Evolutionary conservation across 2,329 filamentous ascomycete species (phyloP).

Genomic region (Paecilomyces dactylethromorphus): DNA sequence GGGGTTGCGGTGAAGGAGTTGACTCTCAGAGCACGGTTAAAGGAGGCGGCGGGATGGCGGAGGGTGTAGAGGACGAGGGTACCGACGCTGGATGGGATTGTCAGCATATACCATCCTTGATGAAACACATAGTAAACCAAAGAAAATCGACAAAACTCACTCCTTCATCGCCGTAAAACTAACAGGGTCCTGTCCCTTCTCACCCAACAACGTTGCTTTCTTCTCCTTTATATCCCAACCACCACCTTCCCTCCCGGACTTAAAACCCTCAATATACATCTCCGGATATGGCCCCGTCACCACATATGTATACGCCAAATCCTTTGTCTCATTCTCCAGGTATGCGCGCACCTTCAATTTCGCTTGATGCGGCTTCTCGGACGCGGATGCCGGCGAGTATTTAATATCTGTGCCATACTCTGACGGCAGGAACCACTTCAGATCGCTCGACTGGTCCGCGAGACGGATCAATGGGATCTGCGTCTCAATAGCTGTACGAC

Average conservation of each 20-base stretch:
- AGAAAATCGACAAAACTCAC: conserved; percentile 46
- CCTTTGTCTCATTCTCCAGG: conserved; percentile 45
- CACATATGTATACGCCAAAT: conserved; percentile 58
- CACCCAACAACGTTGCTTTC: conserved; percentile 56
- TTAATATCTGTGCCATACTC: conserved; percentile 64
- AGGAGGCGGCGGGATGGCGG: conserved; percentile 47
- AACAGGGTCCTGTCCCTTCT: conserved; percentile 52
- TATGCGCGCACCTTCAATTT: conserved; percentile 63
- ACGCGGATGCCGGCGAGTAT: conserved; percentile 50
- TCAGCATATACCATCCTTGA: neutral
- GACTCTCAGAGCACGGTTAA: conserved; percentile 56
- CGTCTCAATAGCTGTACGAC: conserved; percentile 53
- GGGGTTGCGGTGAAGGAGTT: conserved; percentile 66
- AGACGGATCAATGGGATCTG: conserved; percentile 58
- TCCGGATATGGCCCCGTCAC: conserved; percentile 66
- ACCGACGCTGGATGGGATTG: conserved; percentile 49
- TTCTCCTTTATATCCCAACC: conserved; percentile 53
- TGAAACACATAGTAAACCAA: neutral
- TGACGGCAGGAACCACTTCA: conserved; percentile 61
- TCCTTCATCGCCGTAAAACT: conserved; percentile 67
- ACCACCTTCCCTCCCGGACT: conserved; percentile 40
- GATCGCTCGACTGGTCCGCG: conserved; percentile 47
- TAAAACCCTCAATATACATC: conserved; percentile 48
- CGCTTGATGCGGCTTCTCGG: conserved; percentile 61
- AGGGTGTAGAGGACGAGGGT: conserved; percentile 59